Percentiles rank a stretch among this genome's conserved stretches.
Evolutionary conservation across 1,284 basidiomycete species (phyloP).

Genomic region (Ustilago shanxiensis): DNA sequence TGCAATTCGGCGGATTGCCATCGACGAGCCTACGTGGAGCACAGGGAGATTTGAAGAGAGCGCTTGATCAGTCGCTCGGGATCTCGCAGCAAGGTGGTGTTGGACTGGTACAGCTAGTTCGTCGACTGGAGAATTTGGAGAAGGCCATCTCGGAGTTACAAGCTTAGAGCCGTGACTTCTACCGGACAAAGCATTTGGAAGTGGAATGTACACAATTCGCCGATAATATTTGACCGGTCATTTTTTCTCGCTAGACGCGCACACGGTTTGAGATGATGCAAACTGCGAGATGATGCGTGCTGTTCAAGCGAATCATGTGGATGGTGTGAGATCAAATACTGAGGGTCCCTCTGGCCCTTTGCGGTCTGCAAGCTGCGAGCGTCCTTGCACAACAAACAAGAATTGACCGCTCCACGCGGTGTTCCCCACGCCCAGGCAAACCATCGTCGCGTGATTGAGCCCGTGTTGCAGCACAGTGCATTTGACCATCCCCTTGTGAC

Average conservation of each 20-base stretch:
- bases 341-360: background rate
- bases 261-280: background rate
- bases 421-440: background rate
- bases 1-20: constrained; percentile 55
- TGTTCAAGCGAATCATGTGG: background rate
- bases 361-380: background rate
- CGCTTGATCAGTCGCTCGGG: constrained; percentile 23
- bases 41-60: constrained; percentile 38
- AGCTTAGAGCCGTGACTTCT: background rate
- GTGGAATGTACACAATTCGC: background rate
- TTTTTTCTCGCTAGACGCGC: background rate
- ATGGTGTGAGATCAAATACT: background rate
- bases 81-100: background rate
- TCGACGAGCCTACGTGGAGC: constrained; percentile 38
- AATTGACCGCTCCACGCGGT: background rate
- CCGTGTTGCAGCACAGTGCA: no score
- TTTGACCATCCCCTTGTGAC: background rate
- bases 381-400: background rate
- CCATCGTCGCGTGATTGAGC: background rate
- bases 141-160: constrained; percentile 13
- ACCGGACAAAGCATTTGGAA: background rate
- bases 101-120: constrained; percentile 20
- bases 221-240: constrained; percentile 1
- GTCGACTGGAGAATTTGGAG: constrained; percentile 12
- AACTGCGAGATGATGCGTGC: background rate